These are phyloP conservation scores for Schoenoplectus tabernaemontani DNA, from an alignment of 202 grass and related monocot genomes.

Conservation along the genomic window DNA sequence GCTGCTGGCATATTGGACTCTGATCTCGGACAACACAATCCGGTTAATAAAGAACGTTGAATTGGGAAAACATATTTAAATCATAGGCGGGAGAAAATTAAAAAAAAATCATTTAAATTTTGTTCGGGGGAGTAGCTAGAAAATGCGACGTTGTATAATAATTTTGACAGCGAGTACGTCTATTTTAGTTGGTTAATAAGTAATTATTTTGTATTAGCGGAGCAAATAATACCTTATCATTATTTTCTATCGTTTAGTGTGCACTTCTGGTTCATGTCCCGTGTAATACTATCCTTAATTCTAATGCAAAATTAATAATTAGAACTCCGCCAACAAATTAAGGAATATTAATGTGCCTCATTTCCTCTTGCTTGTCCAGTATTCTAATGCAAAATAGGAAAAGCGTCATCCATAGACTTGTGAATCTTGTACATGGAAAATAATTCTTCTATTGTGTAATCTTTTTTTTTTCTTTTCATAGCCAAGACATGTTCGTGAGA, in stretches of 20 bases:
- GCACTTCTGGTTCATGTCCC: not conserved
- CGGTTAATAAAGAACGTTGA: constrained; percentile 87
- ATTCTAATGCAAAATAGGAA: not conserved
- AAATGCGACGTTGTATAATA: not conserved
- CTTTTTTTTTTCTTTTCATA: not conserved
- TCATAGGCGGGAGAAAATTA: not conserved
- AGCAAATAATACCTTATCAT: not conserved
- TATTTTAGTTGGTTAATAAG: not conserved
- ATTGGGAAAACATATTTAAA: constrained; percentile 78
- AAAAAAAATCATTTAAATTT: constrained; percentile 14
- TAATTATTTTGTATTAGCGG: not conserved
- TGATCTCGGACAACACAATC: constrained; percentile 80
- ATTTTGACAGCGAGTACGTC: not conserved
- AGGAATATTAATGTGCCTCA: not conserved
- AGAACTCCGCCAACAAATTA: too few species aligned
- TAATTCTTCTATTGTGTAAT: not conserved
- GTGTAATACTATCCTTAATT: not conserved
- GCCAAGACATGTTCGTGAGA: not conserved
- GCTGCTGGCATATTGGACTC: constrained; percentile 97
- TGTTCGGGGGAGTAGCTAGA: constrained; percentile 32
- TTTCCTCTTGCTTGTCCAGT: not conserved
- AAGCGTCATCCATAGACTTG: not conserved
- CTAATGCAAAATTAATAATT: not conserved
- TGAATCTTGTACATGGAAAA: not conserved
- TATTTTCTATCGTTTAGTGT: not conserved